Evolutionary conservation across 1,284 basidiomycete species (phyloP), one percentile per base, ranked within the genome.

Genomic region (Omphalotus olearius): DNA sequence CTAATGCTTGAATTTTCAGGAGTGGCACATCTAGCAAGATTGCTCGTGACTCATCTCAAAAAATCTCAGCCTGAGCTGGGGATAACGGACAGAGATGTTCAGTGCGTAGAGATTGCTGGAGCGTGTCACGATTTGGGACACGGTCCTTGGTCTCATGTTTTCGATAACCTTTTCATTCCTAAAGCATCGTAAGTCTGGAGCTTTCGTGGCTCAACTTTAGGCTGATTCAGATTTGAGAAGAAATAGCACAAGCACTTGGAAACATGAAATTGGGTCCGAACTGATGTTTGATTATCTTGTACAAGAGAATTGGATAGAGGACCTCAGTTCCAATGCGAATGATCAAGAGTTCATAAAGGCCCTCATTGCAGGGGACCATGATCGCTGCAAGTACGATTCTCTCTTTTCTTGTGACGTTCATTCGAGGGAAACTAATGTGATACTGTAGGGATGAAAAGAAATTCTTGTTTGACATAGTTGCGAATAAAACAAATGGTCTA

Each of bases 91-190:
- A 72, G 83, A 25, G 85, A 88, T 54, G 70, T 87, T 7, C 70
- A 74, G 35, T 87, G 85, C 52, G 82, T 88, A 0, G 78, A 83
- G 46, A 71, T 88, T 16, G 85, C 85, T 0, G 85, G 83, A 0
- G 70, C 87, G 2, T 86, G 84, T 56, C 85, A 88, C 60, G 85
- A 87, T 60, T 73, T 87, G 1, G 84, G 85, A 0, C 85, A 88
- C 60, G 85, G 85, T 0, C 85, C 85, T 0, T 87, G 83, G 80
- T 81, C 78, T 58, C 85, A 88, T 63, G 82, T 87, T 1, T 88
- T 84, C 80, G 85, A 88, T 57, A 68, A 69, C 2, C 62, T 74
- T 50, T 87, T 86, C 65, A 84, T 88, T 42, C 83, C 83, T 0
- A 58, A 57, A 13, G 80, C 77, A 3, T 54, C 78, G 83, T 85